A percentile compares a stretch with the other conserved stretches of the same genome.
These are phyloP conservation scores for Albifimbria verrucaria DNA, from an alignment of 2,329 filamentous ascomycete species.

Conservation along the genomic window DNA sequence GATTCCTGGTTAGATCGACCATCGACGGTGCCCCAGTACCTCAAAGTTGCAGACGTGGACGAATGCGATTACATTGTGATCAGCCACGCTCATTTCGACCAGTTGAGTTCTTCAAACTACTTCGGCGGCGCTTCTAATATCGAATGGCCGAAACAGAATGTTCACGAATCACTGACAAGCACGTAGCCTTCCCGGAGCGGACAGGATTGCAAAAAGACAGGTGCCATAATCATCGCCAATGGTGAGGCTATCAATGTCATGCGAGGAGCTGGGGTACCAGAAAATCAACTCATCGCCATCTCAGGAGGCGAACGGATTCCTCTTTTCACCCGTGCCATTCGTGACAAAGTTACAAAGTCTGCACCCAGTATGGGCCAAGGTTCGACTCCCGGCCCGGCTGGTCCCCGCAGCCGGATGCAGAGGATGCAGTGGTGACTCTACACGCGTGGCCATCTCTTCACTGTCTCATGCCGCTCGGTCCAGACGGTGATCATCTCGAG, in stretches of 20 bases:
- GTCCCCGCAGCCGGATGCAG: not conserved
- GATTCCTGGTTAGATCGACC: not conserved
- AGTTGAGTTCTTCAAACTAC: too few species aligned
- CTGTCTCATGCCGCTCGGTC: constrained; percentile 20
- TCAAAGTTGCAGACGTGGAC: constrained; percentile 13
- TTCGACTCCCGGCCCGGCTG: not conserved
- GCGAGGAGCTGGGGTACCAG: constrained; percentile 16
- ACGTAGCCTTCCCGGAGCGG: constrained; percentile 19
- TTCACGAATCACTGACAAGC: too few species aligned
- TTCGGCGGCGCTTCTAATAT: too few species aligned
- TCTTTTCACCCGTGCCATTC: constrained; percentile 12
- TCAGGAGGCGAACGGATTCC: constrained; percentile 19
- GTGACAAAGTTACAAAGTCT: not conserved
- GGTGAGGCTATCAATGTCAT: constrained; percentile 19
- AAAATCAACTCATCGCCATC: constrained; percentile 17
- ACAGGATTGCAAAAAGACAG: constrained; percentile 19
- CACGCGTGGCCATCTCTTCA: constrained; percentile 21
- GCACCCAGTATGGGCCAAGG: not conserved
- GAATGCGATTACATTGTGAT: constrained; percentile 23
- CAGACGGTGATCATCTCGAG: too few species aligned
- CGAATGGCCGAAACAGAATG: too few species aligned
- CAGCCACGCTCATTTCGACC: constrained; percentile 20
- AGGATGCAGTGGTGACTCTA: constrained; percentile 8
- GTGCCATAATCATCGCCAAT: constrained; percentile 19
- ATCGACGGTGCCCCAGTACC: constrained; percentile 3